Evolutionary conservation across 495 filamentous ascomycete species (phyloP).

Genomic region (Podospora pseudocomata): DNA sequence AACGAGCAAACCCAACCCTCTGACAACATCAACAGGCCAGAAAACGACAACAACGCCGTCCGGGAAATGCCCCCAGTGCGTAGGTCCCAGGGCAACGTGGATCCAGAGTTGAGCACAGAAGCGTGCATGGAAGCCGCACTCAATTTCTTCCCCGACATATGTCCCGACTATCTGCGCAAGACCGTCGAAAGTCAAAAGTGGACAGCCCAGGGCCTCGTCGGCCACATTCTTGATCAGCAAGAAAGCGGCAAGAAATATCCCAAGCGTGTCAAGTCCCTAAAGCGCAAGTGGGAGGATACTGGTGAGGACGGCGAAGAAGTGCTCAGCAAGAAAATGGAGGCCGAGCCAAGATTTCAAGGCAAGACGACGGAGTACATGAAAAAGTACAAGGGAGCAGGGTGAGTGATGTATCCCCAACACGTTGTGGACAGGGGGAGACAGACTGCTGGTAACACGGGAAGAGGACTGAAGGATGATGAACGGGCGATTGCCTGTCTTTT

Average conservation of each 20-base stretch:
- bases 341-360: background rate
- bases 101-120: background rate
- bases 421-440: no score
- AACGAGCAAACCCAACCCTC: background rate
- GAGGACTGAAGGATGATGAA: no score
- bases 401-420: conserved; percentile 7
- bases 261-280: conserved; percentile 22
- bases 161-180: conserved; percentile 27
- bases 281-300: conserved; percentile 36
- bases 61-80: conserved; percentile 7
- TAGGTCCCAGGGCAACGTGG: background rate
- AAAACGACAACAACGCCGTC: background rate
- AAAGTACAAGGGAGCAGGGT: conserved; percentile 18
- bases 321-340: conserved; percentile 13
- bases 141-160: conserved; percentile 40
- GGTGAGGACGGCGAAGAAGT: conserved; percentile 17
- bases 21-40: conserved; percentile 7
- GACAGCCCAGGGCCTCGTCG: conserved; percentile 22
- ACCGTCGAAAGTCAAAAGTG: conserved; percentile 16
- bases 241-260: conserved; percentile 38
- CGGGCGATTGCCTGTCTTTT: no score
- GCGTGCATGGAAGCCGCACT: conserved; percentile 27
- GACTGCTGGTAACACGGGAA: no score
- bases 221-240: conserved; percentile 31
- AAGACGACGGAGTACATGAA: conserved; percentile 13